phyloP scores from a whole-genome alignment of 2,329 filamentous ascomycete genomes.

The Diplodia corticola region DNA sequence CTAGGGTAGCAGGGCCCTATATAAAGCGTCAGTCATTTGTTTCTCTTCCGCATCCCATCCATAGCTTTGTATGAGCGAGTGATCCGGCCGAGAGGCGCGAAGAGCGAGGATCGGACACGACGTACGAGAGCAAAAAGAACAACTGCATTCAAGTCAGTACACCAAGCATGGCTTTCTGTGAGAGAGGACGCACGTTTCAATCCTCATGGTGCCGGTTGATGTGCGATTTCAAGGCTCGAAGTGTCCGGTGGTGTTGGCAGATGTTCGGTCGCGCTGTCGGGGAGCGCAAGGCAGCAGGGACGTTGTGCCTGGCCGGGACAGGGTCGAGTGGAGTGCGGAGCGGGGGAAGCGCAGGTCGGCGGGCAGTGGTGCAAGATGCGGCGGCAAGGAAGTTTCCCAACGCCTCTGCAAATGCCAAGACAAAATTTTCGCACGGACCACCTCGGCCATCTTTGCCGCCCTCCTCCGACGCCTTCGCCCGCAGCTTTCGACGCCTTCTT shows the following conservation, averaged over 20 bases:
- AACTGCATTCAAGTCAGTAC: background rate
- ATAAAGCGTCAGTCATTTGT: background rate
- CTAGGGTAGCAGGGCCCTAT: conserved; percentile 49
- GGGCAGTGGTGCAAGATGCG: conserved; percentile 16
- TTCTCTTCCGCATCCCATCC: background rate
- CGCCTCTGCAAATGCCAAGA: conserved; percentile 8
- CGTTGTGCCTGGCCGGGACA: background rate
- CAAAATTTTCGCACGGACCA: conserved; percentile 18
- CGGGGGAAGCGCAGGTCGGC: background rate
- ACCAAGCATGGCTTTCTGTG: background rate
- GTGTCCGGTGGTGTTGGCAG: background rate
- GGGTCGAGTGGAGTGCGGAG: background rate
- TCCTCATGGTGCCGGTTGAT: conserved; percentile 35
- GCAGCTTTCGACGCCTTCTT: background rate
- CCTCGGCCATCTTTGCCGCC: conserved; percentile 19
- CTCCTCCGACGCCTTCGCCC: conserved; percentile 13
- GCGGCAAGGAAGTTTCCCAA: conserved; percentile 19
- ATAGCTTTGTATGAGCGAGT: background rate
- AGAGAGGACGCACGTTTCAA: conserved; percentile 31
- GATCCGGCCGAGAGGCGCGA: background rate
- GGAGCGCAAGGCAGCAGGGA: background rate
- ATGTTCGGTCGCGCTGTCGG: background rate
- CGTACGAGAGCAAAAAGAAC: conserved; percentile 16
- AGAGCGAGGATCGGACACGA: background rate
- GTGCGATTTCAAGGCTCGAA: background rate